Evolutionary conservation across 371 early-diverging fungal genomes (phyloP), one percentile per base, ranked within the genome.

Genomic region (Mortierella sp.): DNA sequence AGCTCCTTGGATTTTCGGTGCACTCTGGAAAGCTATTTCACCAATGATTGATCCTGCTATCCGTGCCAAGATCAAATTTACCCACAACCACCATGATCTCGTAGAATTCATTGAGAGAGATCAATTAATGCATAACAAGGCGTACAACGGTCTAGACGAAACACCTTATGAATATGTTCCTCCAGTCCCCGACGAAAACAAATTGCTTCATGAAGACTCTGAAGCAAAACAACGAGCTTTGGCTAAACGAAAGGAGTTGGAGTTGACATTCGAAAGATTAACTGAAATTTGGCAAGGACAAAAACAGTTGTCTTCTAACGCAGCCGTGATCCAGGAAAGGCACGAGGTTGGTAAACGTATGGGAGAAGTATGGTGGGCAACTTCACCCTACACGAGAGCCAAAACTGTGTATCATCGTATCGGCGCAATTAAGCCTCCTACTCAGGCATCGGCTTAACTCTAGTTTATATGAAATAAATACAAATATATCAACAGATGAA

Each of bases 1-100:
- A 66, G 95, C 96, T 0, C 96, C 96, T 17, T 96, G 95, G 96
- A 84, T 94, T 51, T 96, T 96, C 83, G 90, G 91, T 32, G 92
- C 95, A 70, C 87, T 93, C 32, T 94, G 91, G 91, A 89, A 85
- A 61, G 82, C 92, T 76, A 90, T 93, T 56, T 86, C 89, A 17
- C 93, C 94, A 19, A 82, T 94, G 71, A 83, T 96, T 34, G 96
- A 96, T 80, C 96, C 96, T 13, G 92, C 93, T 17, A 95, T 96
- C 22, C 92, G 91, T 1, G 82, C 86, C 78, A 96, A 96, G 77
- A 89, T 96, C 73, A 84, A 88, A 55, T 96, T 96, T 70, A 88
- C 92, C 56, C 91, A 92, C 69, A 86, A 84, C 58, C 68, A 85
- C 43, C 85, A 89, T 29, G 94, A 93, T 15, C 82, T 96, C 15